Evolutionary conservation across 78 protist species (phyloP).

Genomic region (Guillardia theta): DNA sequence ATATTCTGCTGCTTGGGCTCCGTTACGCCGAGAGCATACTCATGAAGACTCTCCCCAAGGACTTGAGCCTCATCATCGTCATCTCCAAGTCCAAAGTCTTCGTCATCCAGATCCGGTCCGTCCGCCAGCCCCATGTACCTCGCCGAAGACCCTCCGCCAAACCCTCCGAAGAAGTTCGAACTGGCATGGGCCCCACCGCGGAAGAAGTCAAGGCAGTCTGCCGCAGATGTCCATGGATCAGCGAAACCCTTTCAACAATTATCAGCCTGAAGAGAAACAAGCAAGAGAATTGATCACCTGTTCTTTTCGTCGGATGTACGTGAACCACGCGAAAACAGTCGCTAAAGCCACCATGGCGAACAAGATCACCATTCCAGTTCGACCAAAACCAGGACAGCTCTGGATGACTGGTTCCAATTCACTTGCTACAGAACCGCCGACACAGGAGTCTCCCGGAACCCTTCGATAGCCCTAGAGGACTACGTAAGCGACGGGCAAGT

Average conservation of each 20-base stretch:
- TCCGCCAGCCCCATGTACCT: not conserved
- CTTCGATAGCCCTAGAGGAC: not conserved
- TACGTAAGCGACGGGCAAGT: no score
- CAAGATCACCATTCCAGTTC: not conserved
- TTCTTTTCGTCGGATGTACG: not conserved
- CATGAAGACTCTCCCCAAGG: not conserved
- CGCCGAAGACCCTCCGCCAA: not conserved
- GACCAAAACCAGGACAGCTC: not conserved
- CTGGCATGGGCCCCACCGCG: not conserved
- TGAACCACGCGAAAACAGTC: not conserved
- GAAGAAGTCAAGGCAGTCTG: not conserved
- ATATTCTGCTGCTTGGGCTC: no score
- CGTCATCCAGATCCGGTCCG: not conserved
- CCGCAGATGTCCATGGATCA: not conserved
- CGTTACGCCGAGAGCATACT: not conserved
- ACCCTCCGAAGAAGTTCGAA: not conserved
- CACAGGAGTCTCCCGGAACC: slow-evolving; percentile 15
- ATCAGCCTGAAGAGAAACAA: no score
- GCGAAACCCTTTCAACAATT: not conserved
- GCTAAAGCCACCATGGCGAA: not conserved
- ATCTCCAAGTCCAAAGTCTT: not conserved
- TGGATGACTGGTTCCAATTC: not conserved
- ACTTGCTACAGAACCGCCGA: not conserved
- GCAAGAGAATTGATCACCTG: no score
- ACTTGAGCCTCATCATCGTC: slow-evolving; percentile 11